These are phyloP conservation scores for Bruguiera sexangula DNA, from an alignment of 345 rosid genomes.

Conservation along the genomic window DNA sequence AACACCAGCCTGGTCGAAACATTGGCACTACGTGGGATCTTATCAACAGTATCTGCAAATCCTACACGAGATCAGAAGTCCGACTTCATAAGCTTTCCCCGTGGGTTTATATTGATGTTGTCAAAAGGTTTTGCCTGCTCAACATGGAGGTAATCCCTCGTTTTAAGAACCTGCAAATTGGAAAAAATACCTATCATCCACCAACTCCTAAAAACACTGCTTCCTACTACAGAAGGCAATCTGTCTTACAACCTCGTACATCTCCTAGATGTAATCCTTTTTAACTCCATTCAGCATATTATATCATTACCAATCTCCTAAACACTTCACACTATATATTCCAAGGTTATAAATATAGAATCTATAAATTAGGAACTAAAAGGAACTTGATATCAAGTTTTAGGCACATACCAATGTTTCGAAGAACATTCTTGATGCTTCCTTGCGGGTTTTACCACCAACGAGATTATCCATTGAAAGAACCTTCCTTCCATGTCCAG, in stretches of 20 bases:
- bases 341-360: background rate
- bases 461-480: slow-evolving; percentile 65
- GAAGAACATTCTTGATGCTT: slow-evolving; percentile 97
- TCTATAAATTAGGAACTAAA: background rate
- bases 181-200: background rate
- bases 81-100: slow-evolving; percentile 80
- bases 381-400: background rate
- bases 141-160: slow-evolving; percentile 86
- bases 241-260: too few relatives aligned
- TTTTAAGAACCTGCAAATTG: slow-evolving; percentile 71
- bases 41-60: slow-evolving; percentile 18
- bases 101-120: slow-evolving; percentile 58
- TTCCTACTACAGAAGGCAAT: background rate
- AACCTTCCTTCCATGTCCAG: slow-evolving; percentile 49
- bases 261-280: too few relatives aligned
- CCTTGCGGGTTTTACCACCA: slow-evolving; percentile 92
- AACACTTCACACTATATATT: background rate
- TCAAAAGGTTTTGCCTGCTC: slow-evolving; percentile 77
- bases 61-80: slow-evolving; percentile 49
- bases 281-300: too few relatives aligned
- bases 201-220: background rate
- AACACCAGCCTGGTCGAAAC: slow-evolving; percentile 3
- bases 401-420: slow-evolving; percentile 78
- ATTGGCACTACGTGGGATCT: slow-evolving; percentile 22
- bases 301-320: too few relatives aligned